Evolutionary conservation across 805 yeast species (phyloP), one percentile per base, ranked within the genome.

Genomic region (Wickerhamiella hasegawae): DNA sequence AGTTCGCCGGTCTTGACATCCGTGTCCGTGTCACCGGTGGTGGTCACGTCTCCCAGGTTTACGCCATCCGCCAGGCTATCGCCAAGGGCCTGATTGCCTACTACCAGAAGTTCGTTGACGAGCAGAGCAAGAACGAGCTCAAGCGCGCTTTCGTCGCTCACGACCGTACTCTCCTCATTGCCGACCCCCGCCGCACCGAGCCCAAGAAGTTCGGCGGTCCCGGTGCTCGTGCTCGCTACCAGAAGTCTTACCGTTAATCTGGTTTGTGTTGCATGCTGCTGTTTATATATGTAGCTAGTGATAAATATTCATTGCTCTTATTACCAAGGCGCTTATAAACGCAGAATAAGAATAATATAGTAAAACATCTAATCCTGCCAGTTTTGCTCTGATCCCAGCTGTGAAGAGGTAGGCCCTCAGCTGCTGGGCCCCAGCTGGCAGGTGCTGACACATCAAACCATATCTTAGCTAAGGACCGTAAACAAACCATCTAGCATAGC

Each of bases 121-220:
- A 90, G 76, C 94, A 94, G 66, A 80, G 95, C 58, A 90, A 90
- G 82, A 87, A 87, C 73, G 97, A 87, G 73, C 78, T 90, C 67
- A 90, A 90, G 93, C 85, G 84, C 74, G 78, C 92, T 59, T 83
- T 85, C 72, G 75, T 87, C 52, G 63, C 94, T 60, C 92, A 85
- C 78, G 98, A 90, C 87, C 85, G 94, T 77, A 83, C 97, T 66
- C 79, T 90, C 66, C 79, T 90, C 72, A 90, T 90, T 68, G 97
- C 98, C 59, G 98, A 90, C 69, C 73, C 96, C 59, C 84, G 98
- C 81, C 87, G 94, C 79, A 78, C 85, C 79, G 98, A 90, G 76
- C 98, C 98, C 78, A 90, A 90, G 96, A 90, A 90, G 77, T 90
- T 90, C 76, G 98, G 98, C 76, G 98, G 98, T 77, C 94, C 93